Evolutionary conservation across 163 green algal genomes (phyloP).

Genomic region (Dunaliella salina): DNA sequence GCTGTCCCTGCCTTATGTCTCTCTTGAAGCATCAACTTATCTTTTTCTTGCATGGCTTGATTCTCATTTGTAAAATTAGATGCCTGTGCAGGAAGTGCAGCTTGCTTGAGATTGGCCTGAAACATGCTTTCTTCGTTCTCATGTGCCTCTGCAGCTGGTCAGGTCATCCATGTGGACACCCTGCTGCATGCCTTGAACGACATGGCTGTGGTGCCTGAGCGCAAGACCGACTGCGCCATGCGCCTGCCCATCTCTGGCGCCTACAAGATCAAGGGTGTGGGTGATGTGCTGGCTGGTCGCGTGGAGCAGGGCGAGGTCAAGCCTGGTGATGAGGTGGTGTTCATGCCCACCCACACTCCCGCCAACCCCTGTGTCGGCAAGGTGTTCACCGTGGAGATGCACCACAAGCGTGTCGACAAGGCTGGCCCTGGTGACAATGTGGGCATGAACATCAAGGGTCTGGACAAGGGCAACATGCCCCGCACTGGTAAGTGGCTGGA

Average conservation of each 20-base stretch:
- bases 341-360: conserved; percentile 89
- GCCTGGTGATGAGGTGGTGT: conserved; percentile 87
- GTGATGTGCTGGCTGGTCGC: conserved; percentile 95
- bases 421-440: conserved; percentile 98
- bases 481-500: conserved; percentile 47
- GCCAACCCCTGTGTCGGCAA: conserved; percentile 89
- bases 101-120: too few species aligned
- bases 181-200: conserved; percentile 94
- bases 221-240: conserved; percentile 86
- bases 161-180: conserved; percentile 68
- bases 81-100: too few species aligned
- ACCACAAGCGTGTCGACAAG: conserved; percentile 97
- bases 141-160: conserved; percentile 2
- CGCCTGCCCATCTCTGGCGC: conserved; percentile 91
- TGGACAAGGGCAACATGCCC: conserved; percentile 90
- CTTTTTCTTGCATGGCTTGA: too few species aligned
- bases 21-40: too few species aligned
- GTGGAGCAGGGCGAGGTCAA: conserved; percentile 98
- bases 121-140: too few species aligned
- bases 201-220: conserved; percentile 68
- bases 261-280: conserved; percentile 99
- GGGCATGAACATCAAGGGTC: conserved; percentile 98
- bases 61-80: too few species aligned
- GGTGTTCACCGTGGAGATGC: conserved; percentile 99
- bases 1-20: too few species aligned